Evolutionary conservation across 108 stramenopile species (phyloP).

Genomic region (Cyclotella sp.): DNA sequence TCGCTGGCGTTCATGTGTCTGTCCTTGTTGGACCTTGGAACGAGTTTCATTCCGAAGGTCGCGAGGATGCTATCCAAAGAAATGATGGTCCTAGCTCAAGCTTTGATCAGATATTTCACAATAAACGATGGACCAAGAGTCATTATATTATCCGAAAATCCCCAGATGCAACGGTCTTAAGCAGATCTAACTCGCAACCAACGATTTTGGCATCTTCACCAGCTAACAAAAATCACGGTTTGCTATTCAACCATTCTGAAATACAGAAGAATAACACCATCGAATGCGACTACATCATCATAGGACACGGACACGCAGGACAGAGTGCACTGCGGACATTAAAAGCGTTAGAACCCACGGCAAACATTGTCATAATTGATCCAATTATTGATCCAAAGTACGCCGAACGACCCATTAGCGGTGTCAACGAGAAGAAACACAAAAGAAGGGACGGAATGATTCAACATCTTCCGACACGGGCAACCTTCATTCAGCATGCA

Average conservation of each 20-base stretch:
- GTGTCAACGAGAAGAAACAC: neutral
- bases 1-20: too few species aligned
- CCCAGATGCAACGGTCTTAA: neutral
- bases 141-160: neutral
- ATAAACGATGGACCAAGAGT: too few species aligned
- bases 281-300: constrained; percentile 45
- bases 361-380: constrained; percentile 45
- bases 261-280: constrained; percentile 1
- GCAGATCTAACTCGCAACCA: neutral
- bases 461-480: constrained; percentile 28
- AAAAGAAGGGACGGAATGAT: constrained; percentile 1
- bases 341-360: constrained; percentile 35
- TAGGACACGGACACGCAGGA: constrained; percentile 52
- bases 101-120: too few species aligned
- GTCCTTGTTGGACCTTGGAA: too few species aligned
- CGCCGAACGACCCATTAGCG: neutral
- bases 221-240: neutral
- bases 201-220: constrained; percentile 1
- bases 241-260: neutral
- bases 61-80: too few species aligned
- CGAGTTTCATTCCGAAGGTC: too few species aligned
- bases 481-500: constrained; percentile 34
- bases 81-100: too few species aligned
- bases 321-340: constrained; percentile 44
- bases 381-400: constrained; percentile 18